Conservation (phyloP, 495 filamentous ascomycete species). For the Acidiella bohemica region DNA sequence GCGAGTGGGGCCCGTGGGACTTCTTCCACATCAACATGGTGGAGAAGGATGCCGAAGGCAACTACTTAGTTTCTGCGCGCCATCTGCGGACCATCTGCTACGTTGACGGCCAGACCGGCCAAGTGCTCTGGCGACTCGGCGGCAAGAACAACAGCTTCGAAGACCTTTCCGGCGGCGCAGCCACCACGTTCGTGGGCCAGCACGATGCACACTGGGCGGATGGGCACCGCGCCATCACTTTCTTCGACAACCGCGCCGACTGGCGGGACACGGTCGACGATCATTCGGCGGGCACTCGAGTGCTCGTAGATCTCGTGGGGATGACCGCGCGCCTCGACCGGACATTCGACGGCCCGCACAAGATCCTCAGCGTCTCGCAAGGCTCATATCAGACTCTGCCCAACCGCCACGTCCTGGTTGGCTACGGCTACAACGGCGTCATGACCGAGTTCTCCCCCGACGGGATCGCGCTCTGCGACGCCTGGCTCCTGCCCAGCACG, state of each 20-base stretch:
- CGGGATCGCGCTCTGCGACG: conserved; percentile 21
- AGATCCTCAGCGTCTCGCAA: conserved; percentile 17
- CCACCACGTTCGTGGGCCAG: conserved; percentile 20
- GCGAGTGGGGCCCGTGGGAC: conserved; percentile 16
- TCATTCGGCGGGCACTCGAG: conserved; percentile 7
- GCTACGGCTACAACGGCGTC: conserved; percentile 16
- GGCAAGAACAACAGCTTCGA: conserved; percentile 18
- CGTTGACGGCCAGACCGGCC: conserved; percentile 18
- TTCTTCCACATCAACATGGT: conserved; percentile 26
- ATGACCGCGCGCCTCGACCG: conserved; percentile 18
- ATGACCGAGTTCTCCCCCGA: conserved; percentile 18
- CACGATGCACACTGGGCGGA: conserved; percentile 21
- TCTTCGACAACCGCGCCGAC: conserved; percentile 24
- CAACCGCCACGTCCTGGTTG: conserved; percentile 20
- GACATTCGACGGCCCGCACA: conserved; percentile 10
- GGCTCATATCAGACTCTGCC: conserved; percentile 20
- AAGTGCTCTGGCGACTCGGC: conserved; percentile 21
- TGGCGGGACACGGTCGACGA: not conserved
- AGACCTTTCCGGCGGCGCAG: conserved; percentile 6
- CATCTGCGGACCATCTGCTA: conserved; percentile 16
- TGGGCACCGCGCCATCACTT: conserved; percentile 13
- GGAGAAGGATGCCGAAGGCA: conserved; percentile 19
- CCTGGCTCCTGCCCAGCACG: conserved; percentile 8
- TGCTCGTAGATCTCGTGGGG: conserved; percentile 13
- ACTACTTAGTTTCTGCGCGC: conserved; percentile 22